phyloP scores from a whole-genome alignment of 371 early-diverging fungal genomes.

The Mucor racemosus region DNA sequence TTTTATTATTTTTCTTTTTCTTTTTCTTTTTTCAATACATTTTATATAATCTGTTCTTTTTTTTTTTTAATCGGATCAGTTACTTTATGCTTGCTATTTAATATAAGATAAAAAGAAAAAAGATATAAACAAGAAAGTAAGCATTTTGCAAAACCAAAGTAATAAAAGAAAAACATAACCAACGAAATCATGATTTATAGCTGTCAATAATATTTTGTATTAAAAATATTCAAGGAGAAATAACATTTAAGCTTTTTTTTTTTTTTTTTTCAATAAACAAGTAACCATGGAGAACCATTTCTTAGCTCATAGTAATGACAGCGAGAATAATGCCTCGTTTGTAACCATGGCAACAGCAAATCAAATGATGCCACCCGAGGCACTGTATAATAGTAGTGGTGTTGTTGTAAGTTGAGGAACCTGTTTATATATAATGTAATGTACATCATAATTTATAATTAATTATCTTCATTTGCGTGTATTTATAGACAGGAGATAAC shows the following conservation, averaged over 20 bases:
- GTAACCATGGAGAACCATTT: constrained; percentile 1
- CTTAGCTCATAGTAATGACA: constrained; percentile 7
- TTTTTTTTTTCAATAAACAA: neutral
- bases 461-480: neutral
- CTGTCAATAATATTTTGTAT: neutral
- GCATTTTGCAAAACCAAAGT: neutral
- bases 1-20: constrained; percentile 9
- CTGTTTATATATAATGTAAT: neutral
- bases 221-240: neutral
- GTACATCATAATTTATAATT: neutral
- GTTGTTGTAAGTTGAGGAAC: neutral
- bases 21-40: neutral
- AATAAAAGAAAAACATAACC: no score
- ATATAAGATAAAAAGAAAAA: neutral
- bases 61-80: neutral
- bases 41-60: neutral
- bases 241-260: neutral
- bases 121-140: neutral
- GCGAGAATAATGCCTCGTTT: constrained; percentile 23
- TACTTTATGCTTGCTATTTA: neutral
- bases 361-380: constrained; percentile 23
- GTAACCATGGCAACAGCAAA: constrained; percentile 20
- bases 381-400: constrained; percentile 11
- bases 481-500: constrained; percentile 3
- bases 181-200: neutral